Evolutionary conservation across 441 rosid genomes (phyloP), one percentile per base, ranked within the genome.

Genomic region (Brassica balearica): DNA sequence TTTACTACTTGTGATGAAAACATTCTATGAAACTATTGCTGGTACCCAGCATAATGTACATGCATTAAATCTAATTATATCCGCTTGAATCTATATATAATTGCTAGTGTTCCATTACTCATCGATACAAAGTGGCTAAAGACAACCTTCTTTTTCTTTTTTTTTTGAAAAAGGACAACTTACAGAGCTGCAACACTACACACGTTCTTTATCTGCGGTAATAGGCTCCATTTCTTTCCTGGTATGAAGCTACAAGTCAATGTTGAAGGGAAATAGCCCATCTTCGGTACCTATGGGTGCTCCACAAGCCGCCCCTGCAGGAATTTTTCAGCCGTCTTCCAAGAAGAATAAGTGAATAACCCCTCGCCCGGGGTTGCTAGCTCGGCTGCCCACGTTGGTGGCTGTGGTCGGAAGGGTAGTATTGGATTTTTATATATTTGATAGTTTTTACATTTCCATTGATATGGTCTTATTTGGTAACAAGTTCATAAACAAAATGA

Each of bases 211-310:
- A 43, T 86, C 7, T 79, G 86, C 8, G 97, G 92, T 0, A 89
- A 88, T 82, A 78, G 62, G 84, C 80, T 95, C 20, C 79, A 88
- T 60, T 95, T 98, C 81, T 82, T 91, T 2, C 87, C 93, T 12
- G 98, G 98, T 29, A 87, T 93, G 98, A 95, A 82, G 83, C 88
- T 95, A n/a, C 85, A 41, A 55, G 91, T 89, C n/a, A 69, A 82
- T 14, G 90, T 86, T 4, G 68, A 62, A 78, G 91, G 75, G 8
- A 82, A 82, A 82, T 34, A 72, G 88, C 8, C 53, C 80, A 73
- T 80, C 91, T 2, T 83, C 92, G 0, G 80, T 72, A 9, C 89
- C 97, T 0, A 82, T 58, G 22, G 84, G 77, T 4, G 80, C 92
- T 1, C 97, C 98, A 2, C 55, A 59, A 65, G 83, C 87, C 0